These are phyloP conservation scores for Exophiala oligosperma DNA, from an alignment of 2,329 filamentous ascomycete genomes.

Conservation along the genomic window DNA sequence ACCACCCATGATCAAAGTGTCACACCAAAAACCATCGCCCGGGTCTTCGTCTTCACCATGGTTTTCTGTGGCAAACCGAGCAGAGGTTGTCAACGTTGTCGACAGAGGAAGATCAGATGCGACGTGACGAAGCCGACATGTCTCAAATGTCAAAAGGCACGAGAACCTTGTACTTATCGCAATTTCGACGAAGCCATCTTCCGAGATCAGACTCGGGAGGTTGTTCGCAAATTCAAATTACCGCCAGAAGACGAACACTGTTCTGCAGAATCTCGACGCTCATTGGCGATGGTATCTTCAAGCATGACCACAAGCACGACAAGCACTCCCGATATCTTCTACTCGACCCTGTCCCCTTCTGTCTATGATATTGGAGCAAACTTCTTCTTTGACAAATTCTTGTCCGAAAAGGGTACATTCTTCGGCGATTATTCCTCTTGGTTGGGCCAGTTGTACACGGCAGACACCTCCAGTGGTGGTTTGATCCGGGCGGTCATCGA, in stretches of 20 bases:
- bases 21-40: too few relatives aligned
- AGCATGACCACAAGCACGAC: not conserved
- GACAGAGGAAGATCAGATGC: constrained; percentile 10
- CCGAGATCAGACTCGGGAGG: constrained; percentile 5
- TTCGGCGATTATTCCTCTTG: constrained; percentile 9
- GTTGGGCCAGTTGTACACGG: constrained; percentile 5
- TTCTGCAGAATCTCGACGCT: not conserved
- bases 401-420: constrained; percentile 6
- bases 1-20: too few relatives aligned
- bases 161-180: constrained; percentile 6
- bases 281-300: not conserved
- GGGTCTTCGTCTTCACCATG: not conserved
- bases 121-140: constrained; percentile 9
- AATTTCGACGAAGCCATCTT: constrained; percentile 6
- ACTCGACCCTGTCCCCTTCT: not conserved
- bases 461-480: not conserved
- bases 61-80: constrained; percentile 10
- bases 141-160: constrained; percentile 8
- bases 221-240: not conserved
- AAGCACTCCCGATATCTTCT: not conserved
- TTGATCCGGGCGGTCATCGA: constrained; percentile 4
- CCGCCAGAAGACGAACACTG: not conserved
- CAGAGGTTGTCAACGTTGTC: constrained; percentile 10
- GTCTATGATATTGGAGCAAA: constrained; percentile 3
- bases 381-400: constrained; percentile 14